These are phyloP conservation scores for Ogataea chonburiensis DNA, from an alignment of 805 yeast species.

Conservation along the genomic window DNA sequence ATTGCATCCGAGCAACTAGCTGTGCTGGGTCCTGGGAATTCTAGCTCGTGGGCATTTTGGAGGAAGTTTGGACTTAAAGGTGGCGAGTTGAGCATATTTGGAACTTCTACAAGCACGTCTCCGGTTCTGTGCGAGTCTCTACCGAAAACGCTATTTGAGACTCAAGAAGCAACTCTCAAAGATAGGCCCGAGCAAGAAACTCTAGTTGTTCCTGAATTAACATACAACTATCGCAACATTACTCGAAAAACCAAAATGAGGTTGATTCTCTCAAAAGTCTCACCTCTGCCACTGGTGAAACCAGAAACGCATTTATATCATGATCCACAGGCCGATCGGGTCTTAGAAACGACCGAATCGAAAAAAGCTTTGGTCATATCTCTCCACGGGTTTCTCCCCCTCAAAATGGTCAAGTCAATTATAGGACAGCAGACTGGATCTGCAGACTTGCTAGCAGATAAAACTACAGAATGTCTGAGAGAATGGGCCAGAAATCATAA, in stretches of 20 bases:
- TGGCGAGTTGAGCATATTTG: constrained; percentile 32
- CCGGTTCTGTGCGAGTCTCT: constrained; percentile 27
- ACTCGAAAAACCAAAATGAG: constrained; percentile 29
- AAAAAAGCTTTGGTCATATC: constrained; percentile 80
- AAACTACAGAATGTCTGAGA: constrained; percentile 70
- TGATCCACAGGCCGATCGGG: constrained; percentile 9
- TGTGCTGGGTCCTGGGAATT: constrained; percentile 18
- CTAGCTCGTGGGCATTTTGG: constrained; percentile 34
- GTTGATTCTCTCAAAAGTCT: constrained; percentile 24
- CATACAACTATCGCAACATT: constrained; percentile 27
- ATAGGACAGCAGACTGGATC: constrained; percentile 95
- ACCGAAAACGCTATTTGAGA: constrained; percentile 33
- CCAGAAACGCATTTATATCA: constrained; percentile 35
- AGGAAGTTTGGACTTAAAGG: constrained; percentile 4
- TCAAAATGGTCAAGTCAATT: constrained; percentile 73
- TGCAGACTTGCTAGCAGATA: constrained; percentile 74
- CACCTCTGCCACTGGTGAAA: constrained; percentile 17
- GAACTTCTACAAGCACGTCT: constrained; percentile 28
- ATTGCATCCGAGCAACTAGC: constrained; percentile 27
- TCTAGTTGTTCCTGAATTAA: constrained; percentile 29
- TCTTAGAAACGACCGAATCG: constrained; percentile 3
- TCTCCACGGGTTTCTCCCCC: constrained; percentile 93
- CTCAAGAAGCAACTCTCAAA: constrained; percentile 23
- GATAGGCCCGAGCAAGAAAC: constrained; percentile 6
- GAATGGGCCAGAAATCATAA: constrained; percentile 54